Evolutionary conservation across 2,329 filamentous ascomycete species (phyloP).

Genomic region (Coniochaeta sp.): DNA sequence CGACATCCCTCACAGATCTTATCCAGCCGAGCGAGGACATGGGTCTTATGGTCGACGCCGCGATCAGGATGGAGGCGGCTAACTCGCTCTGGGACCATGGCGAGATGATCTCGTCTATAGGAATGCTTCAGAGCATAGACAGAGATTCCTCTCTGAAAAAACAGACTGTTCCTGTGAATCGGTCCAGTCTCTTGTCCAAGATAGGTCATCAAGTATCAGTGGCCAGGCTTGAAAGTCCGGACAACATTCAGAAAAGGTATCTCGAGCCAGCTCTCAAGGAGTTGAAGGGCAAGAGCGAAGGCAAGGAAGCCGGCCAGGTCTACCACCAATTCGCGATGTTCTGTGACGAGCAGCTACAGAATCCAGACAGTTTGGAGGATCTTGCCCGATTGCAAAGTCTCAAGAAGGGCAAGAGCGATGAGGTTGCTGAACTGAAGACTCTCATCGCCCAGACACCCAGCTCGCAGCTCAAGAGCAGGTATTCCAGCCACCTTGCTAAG

Average conservation of each 20-base stretch:
- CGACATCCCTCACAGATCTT: slow-evolving; percentile 75
- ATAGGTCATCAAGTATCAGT: slow-evolving; percentile 85
- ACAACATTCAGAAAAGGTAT: slow-evolving; percentile 81
- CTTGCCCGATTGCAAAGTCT: slow-evolving; percentile 73
- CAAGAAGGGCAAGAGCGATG: slow-evolving; percentile 71
- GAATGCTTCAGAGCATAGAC: slow-evolving; percentile 73
- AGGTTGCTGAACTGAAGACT: slow-evolving; percentile 66
- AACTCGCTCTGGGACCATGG: slow-evolving; percentile 92
- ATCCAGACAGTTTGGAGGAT: slow-evolving; percentile 77
- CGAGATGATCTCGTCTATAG: slow-evolving; percentile 81
- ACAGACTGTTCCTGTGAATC: slow-evolving; percentile 65
- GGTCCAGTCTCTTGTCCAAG: slow-evolving; percentile 76
- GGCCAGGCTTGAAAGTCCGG: slow-evolving; percentile 83
- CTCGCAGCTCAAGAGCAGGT: slow-evolving; percentile 44
- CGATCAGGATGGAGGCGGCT: slow-evolving; percentile 74
- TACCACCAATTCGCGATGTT: slow-evolving; percentile 94
- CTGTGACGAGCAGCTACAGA: slow-evolving; percentile 89
- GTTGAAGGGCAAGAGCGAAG: slow-evolving; percentile 59
- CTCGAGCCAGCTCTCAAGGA: slow-evolving; percentile 78
- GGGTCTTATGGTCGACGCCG: slow-evolving; percentile 71
- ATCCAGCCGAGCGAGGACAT: slow-evolving; percentile 60
- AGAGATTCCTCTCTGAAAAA: slow-evolving; percentile 52
- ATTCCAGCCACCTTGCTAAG: slow-evolving; percentile 57
- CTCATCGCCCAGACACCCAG: slow-evolving; percentile 44
- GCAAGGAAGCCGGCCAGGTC: slow-evolving; percentile 74